Evolutionary conservation across 1,139 yeast species (phyloP), one percentile per base, ranked within the genome.

Genomic region (Taphrina flavorubra): DNA sequence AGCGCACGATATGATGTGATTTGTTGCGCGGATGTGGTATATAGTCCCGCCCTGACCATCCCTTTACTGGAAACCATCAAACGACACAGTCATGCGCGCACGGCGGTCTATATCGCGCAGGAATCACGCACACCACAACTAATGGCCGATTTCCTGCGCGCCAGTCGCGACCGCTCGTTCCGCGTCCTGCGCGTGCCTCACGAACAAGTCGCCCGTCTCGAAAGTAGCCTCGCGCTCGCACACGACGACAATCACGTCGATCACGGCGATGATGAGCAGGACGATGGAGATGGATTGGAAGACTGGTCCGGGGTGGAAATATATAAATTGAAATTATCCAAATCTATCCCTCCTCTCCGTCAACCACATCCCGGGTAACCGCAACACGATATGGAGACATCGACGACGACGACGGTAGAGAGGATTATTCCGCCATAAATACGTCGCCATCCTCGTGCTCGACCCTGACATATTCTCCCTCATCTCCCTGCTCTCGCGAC

Each of bases 291-390:
- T 4, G 44, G n/a, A 25, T 11, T 16, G 25, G 39, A 16, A n/a
- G 59, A 25, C 14, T 62, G 66, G 66, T 25, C 58, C 6, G 66
- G 57, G 13, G 66, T 62, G 20, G 49, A 42, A 37, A 51, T 62
- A 39, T 51, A 40, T 44, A 51, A 51, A 18, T 31, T 51, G 20
- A 51, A 40, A n/a, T 44, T 44, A 44, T 44, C 8, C 3, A 10
- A 10, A 10, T 39, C 6, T 14, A 10, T 6, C 42, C 42, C 42
- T 39, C 42, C 2, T 39, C 42, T 39, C 11, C 42, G 2, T 10
- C 42, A 11, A 14, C 42, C 14, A 6, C 42, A 10, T 14, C 42
- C 14, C 6, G 31, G 31, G 31, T 25, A 4, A 25, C 31, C 31
- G 31, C 31, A 25, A 25, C n/a, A 25, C 31, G 31, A 25, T 2